Evolutionary conservation across 2,329 filamentous ascomycete genomes (phyloP).

Genomic region (Aspergillus sojae): DNA sequence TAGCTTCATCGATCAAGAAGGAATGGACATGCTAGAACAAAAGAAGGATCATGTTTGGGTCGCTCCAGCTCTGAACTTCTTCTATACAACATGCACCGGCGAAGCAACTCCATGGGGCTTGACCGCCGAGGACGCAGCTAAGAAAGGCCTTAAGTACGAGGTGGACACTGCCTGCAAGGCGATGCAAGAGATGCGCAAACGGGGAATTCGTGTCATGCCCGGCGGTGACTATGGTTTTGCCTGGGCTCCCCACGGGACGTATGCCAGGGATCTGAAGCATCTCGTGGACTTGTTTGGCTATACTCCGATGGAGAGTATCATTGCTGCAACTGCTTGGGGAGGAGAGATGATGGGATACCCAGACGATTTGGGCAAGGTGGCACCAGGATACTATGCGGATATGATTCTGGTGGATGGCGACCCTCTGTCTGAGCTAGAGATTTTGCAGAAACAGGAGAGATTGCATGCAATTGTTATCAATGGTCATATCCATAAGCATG

Average conservation of each 20-base stretch:
- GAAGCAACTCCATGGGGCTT: background rate
- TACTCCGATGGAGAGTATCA: slow-evolving; percentile 44
- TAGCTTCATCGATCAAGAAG: background rate
- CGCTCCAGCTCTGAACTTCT: background rate
- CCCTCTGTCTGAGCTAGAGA: background rate
- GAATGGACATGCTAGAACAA: background rate
- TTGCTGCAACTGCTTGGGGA: slow-evolving; percentile 41
- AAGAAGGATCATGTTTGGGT: background rate
- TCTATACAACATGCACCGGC: background rate
- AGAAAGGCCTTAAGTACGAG: slow-evolving; percentile 45
- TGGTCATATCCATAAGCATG: background rate
- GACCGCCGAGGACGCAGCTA: slow-evolving; percentile 33
- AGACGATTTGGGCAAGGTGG: background rate
- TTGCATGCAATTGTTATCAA: background rate
- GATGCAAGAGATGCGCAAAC: slow-evolving; percentile 46
- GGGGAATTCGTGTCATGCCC: slow-evolving; percentile 48
- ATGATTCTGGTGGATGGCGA: background rate
- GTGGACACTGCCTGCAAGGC: slow-evolving; percentile 40
- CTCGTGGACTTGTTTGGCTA: slow-evolving; percentile 38
- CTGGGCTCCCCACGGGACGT: slow-evolving; percentile 48
- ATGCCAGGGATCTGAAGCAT: background rate
- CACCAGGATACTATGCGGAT: background rate
- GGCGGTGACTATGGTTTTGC: slow-evolving; percentile 51
- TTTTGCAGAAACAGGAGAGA: background rate
- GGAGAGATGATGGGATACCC: slow-evolving; percentile 24